These are phyloP conservation scores for Tubosaeta brunneosetosa DNA, from an alignment of 768 basidiomycete species.

Conservation along the genomic window DNA sequence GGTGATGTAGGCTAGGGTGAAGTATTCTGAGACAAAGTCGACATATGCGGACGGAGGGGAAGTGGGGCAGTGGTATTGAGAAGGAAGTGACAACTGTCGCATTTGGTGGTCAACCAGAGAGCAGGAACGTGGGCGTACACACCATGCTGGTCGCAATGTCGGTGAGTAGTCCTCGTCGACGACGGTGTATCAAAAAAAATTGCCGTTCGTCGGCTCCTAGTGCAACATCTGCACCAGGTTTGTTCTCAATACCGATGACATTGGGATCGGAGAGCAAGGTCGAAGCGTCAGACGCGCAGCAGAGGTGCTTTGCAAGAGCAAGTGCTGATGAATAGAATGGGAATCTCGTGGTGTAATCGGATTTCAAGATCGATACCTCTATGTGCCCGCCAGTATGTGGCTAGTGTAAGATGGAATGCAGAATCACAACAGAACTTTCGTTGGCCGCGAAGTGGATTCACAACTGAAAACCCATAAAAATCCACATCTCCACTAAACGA, in stretches of 20 bases:
- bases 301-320: constrained; percentile 10
- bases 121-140: constrained; percentile 13
- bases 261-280: neutral
- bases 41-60: constrained; percentile 9
- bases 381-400: neutral
- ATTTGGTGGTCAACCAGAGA: constrained; percentile 15
- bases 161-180: constrained; percentile 17
- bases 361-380: constrained; percentile 14
- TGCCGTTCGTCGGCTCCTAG: constrained; percentile 7
- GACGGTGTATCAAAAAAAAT: constrained; percentile 7
- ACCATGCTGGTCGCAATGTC: constrained; percentile 11
- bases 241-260: constrained; percentile 3
- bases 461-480: neutral
- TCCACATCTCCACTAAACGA: constrained; percentile 36
- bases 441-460: constrained; percentile 2
- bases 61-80: constrained; percentile 11
- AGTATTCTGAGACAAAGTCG: neutral
- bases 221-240: constrained; percentile 6
- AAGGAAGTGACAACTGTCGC: constrained; percentile 19
- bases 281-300: constrained; percentile 15
- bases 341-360: constrained; percentile 10
- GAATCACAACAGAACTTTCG: constrained; percentile 19
- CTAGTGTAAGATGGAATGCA: neutral
- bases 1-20: constrained; percentile 8
- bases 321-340: constrained; percentile 16